Percentiles rank a stretch among this genome's conserved stretches.
Evolutionary conservation across 192 early-diverging fungal genomes (phyloP).

Genomic region (Podila epigama): DNA sequence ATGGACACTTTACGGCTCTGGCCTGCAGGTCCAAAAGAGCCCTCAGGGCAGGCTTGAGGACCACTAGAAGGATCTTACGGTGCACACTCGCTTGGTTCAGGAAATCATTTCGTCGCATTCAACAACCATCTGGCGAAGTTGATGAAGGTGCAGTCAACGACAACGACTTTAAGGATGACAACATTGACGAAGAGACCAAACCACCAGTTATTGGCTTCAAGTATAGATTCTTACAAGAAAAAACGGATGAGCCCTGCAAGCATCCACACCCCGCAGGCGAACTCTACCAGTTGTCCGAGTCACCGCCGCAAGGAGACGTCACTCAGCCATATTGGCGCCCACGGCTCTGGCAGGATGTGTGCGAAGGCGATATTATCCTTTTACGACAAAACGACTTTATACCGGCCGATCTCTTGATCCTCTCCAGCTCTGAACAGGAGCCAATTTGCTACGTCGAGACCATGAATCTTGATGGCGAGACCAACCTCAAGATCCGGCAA

Average conservation of each 20-base stretch:
- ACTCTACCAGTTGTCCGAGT: not conserved
- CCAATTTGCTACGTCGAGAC: conserved; percentile 77
- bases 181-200: not conserved
- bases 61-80: not conserved
- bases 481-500: conserved; percentile 76
- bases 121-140: not conserved
- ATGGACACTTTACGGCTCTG: too few species aligned
- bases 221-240: not conserved
- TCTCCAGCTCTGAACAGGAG: conserved; percentile 72
- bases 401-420: conserved; percentile 71
- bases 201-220: not conserved
- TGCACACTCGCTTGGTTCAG: too few species aligned
- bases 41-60: not conserved
- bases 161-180: not conserved
- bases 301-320: not conserved
- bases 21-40: not conserved
- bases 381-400: conserved; percentile 66
- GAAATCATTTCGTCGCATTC: too few species aligned
- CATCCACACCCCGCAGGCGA: not conserved
- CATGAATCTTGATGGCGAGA: conserved; percentile 84
- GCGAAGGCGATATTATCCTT: conserved; percentile 70
- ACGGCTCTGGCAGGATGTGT: conserved; percentile 61
- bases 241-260: not conserved
- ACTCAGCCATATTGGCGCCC: conserved; percentile 42
- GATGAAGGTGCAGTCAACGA: too few species aligned